Evolutionary conservation across 1,139 yeast species (phyloP).

Genomic region (Suhomyces bokatorum): DNA sequence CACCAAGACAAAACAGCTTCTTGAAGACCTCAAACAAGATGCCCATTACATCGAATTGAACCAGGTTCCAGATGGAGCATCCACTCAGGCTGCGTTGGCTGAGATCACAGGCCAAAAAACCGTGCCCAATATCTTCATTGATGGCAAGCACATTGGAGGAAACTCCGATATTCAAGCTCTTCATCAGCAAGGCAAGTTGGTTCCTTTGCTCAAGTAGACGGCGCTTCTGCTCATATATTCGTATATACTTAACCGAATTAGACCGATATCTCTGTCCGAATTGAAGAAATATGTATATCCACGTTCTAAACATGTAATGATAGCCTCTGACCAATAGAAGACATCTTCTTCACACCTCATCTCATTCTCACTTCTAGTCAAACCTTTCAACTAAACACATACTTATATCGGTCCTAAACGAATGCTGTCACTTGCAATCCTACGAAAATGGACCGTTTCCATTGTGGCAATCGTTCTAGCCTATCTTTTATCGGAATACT

Average conservation of each 20-base stretch:
- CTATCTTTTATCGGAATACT: no score
- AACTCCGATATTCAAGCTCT: conserved; percentile 19
- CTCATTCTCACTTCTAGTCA: background rate
- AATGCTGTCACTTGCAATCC: no score
- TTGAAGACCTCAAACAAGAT: conserved; percentile 17
- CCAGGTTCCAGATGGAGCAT: conserved; percentile 20
- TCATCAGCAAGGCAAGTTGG: conserved; percentile 15
- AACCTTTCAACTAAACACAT: background rate
- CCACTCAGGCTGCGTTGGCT: conserved; percentile 16
- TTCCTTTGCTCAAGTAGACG: conserved; percentile 1
- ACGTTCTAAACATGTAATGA: no score
- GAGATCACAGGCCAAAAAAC: conserved; percentile 21
- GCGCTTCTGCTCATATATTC: background rate
- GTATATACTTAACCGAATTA: no score
- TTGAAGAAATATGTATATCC: no score
- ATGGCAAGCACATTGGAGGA: conserved; percentile 23
- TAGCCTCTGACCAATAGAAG: no score
- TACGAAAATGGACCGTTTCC: no score
- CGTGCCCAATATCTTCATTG: conserved; percentile 22
- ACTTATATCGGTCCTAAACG: no score
- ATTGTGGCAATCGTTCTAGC: no score
- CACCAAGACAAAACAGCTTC: conserved; percentile 23
- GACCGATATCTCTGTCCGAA: no score
- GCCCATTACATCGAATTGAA: conserved; percentile 28
- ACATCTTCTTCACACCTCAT: no score